Base-by-base conservation (phyloP, 768 basidiomycete genomes). In the Rubroboletus pulcherrimus region DNA sequence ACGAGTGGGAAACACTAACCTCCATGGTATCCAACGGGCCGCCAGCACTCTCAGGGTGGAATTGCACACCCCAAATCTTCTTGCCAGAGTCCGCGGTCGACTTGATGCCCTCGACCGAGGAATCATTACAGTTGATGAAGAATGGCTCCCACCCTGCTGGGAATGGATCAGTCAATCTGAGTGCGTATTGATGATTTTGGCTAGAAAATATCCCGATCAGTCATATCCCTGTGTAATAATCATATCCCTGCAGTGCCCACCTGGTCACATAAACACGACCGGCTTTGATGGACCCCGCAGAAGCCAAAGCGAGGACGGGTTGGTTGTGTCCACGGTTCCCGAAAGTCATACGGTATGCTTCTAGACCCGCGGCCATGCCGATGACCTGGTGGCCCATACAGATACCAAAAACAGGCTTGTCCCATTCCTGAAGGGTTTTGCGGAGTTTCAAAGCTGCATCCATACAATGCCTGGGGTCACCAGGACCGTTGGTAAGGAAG, bases 271-370 rank as follows among this genome's bases (percentile, higher is more conserved):
- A 98, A 26, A 98, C 95, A 43, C 97, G 81, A 17, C 97, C 97
- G 49, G 95, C 93, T 69, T 84, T 91, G 77, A 98, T 94, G 26
- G 91, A 93, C 4, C 96, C 95, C 10, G 89, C 81, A 29, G 86
- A 89, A n/a, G 95, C 93, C 51, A 98, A 78, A 30, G 97, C 96
- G 42, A 99, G 80, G 12, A 99, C 97, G 31, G 97, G 97, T 71
- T 99, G 97, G 71, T 99, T 99, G 73, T 99, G 97, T 17, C 97
- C 97, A 62, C 97, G 88, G 71, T 99, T 98, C n/a, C 97, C 97
- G 69, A 98, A 99, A 10, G 88, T 93, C 97, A 99, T 99, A 43
- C 97, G 82, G 73, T 98, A 98, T 19, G 95, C 93, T 62, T 97
- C 95, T 51, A 98, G 73, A 21, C 97, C 96, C 24, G 94, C 96